phyloP scores from a whole-genome alignment of 176 grass and related monocot genomes.

The barley (Hordeum vulgare) region DNA sequence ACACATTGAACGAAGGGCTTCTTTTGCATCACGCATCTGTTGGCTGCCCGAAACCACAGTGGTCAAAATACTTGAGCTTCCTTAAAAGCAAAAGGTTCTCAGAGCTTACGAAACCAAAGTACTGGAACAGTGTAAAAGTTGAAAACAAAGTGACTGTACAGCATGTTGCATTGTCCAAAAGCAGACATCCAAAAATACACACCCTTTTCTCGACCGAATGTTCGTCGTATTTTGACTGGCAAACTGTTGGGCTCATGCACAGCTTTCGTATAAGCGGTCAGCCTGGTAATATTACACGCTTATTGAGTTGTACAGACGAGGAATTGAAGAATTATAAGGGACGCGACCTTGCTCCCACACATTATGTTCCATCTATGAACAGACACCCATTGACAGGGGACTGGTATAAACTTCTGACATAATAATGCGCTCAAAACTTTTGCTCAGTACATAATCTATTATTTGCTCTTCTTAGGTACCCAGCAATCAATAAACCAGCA shows the following conservation, averaged over 20 bases:
- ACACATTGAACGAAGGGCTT: slow-evolving; percentile 97
- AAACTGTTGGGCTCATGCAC: slow-evolving; percentile 90
- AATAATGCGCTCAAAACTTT: slow-evolving; percentile 8
- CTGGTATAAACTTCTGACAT: slow-evolving; percentile 51
- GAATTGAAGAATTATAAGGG: slow-evolving; percentile 83
- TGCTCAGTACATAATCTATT: slow-evolving; percentile 10
- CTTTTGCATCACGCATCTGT: slow-evolving; percentile 69
- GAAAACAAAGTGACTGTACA: slow-evolving; percentile 23
- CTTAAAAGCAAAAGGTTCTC: slow-evolving; percentile 84
- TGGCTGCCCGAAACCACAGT: slow-evolving; percentile 77
- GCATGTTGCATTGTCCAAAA: slow-evolving; percentile 31
- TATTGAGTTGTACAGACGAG: slow-evolving; percentile 85
- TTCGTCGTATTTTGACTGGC: slow-evolving; percentile 97
- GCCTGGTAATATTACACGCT: slow-evolving; percentile 88
- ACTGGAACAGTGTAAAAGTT: slow-evolving; percentile 36
- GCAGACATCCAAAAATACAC: slow-evolving; percentile 65
- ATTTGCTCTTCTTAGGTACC: slow-evolving; percentile 59
- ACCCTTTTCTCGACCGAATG: slow-evolving; percentile 98
- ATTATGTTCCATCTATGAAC: slow-evolving; percentile 97
- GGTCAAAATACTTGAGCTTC: slow-evolving; percentile 95
- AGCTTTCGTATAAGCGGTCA: slow-evolving; percentile 81
- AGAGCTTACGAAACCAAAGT: slow-evolving; percentile 83
- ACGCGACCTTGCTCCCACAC: slow-evolving; percentile 82
- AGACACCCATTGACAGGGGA: slow-evolving; percentile 87
- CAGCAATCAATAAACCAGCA: slow-evolving; percentile 98